These are phyloP conservation scores for Talaromyces sp. DNA, from an alignment of 2,329 filamentous ascomycete species.

Conservation along the genomic window DNA sequence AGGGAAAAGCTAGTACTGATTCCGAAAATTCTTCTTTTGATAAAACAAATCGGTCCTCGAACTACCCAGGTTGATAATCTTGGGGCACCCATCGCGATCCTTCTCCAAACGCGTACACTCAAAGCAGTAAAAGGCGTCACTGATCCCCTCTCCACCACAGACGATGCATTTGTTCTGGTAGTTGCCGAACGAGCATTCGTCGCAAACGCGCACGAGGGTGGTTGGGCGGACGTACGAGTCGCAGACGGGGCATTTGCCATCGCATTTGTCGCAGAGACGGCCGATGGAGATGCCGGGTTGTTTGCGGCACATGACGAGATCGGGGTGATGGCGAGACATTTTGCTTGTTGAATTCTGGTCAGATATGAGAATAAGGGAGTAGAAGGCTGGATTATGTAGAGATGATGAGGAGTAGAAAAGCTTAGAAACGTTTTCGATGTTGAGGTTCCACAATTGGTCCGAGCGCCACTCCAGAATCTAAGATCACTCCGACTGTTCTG, in stretches of 20 bases:
- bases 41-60: conserved; percentile 87
- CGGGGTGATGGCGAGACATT: conserved; percentile 95
- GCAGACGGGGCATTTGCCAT: conserved; percentile 98
- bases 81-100: conserved; percentile 94
- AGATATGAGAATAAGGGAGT: neutral
- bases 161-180: conserved; percentile 99
- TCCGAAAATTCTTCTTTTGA: conserved; percentile 62
- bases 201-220: conserved; percentile 95
- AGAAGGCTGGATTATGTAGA: neutral
- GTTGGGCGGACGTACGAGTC: conserved; percentile 98
- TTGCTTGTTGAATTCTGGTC: neutral
- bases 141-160: conserved; percentile 96
- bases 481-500: neutral
- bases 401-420: neutral
- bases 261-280: conserved; percentile 98
- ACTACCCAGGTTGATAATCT: conserved; percentile 98
- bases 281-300: conserved; percentile 96
- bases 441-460: conserved; percentile 15
- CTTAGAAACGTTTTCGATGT: neutral
- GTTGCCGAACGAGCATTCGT: conserved; percentile 99
- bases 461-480: conserved; percentile 15
- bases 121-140: conserved; percentile 98
- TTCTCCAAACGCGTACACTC: conserved; percentile 97
- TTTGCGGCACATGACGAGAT: conserved; percentile 99
- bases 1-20: conserved; percentile 34